phyloP scores from a whole-genome alignment of 1,284 basidiomycete species.

The Coniferiporia sulphurascens region DNA sequence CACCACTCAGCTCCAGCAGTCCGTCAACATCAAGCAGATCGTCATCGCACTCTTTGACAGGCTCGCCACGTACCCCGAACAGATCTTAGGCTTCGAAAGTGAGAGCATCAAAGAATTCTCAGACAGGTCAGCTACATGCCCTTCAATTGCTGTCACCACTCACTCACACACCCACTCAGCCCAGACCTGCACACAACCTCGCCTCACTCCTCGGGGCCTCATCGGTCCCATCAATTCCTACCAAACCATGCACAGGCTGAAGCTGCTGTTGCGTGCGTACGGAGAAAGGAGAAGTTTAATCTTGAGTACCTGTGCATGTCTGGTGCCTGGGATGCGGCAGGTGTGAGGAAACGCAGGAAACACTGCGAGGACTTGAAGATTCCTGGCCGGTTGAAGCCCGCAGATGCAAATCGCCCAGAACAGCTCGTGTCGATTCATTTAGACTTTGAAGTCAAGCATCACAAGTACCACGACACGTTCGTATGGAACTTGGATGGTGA shows the following conservation, averaged over 20 bases:
- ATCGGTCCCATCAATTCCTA: constrained; percentile 92
- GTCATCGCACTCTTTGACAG: constrained; percentile 95
- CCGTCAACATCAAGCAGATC: constrained; percentile 87
- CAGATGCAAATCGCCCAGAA: constrained; percentile 63
- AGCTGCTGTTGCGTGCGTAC: constrained; percentile 23
- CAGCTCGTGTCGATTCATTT: constrained; percentile 89
- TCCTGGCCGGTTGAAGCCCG: constrained; percentile 56
- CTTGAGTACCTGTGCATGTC: constrained; percentile 60
- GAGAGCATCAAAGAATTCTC: too few species aligned
- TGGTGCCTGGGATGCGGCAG: constrained; percentile 32
- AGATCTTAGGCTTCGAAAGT: constrained; percentile 89
- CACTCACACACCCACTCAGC: too few species aligned
- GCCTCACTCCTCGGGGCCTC: constrained; percentile 81
- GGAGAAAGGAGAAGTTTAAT: constrained; percentile 51
- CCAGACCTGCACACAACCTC: constrained; percentile 84
- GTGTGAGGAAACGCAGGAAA: constrained; percentile 45
- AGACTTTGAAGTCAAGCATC: constrained; percentile 91
- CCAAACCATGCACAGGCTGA: constrained; percentile 52
- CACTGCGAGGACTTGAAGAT: constrained; percentile 68
- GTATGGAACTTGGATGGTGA: constrained; percentile 96
- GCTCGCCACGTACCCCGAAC: constrained; percentile 89
- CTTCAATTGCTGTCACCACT: too few species aligned
- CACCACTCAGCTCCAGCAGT: constrained; percentile 89
- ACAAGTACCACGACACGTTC: constrained; percentile 93
- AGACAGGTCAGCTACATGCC: too few species aligned